phyloP scores from a whole-genome alignment of 352 stramenopile species.

The Pythium monospermum region DNA sequence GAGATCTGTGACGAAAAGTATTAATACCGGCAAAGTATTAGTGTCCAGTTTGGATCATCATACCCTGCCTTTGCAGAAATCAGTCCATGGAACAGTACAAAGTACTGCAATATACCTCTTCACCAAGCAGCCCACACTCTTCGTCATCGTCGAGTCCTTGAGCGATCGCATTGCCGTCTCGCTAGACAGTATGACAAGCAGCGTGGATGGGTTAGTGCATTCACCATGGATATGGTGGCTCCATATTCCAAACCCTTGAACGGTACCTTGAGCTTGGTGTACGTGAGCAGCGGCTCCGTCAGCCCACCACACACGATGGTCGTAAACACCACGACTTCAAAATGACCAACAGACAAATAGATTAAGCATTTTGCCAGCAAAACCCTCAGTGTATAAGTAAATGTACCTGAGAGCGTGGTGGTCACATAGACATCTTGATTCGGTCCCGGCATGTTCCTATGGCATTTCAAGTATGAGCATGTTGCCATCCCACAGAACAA shows the following conservation, averaged over 20 bases:
- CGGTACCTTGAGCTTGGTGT: slow-evolving; percentile 60
- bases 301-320: slow-evolving; percentile 93
- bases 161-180: slow-evolving; percentile 10
- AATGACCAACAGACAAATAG: not conserved
- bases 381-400: too few species aligned
- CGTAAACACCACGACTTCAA: slow-evolving; percentile 93
- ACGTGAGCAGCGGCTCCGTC: slow-evolving; percentile 86
- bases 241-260: slow-evolving; percentile 2
- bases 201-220: too few species aligned
- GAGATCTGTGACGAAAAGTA: slow-evolving; percentile 21
- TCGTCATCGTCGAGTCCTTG: slow-evolving; percentile 31
- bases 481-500: not conserved
- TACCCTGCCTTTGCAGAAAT: too few species aligned
- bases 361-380: not conserved
- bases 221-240: too few species aligned
- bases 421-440: slow-evolving; percentile 88
- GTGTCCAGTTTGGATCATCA: too few species aligned
- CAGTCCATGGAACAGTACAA: not conserved
- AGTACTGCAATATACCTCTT: slow-evolving; percentile 19
- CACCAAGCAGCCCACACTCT: slow-evolving; percentile 35
- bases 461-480: too few species aligned
- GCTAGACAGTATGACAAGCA: too few species aligned
- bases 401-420: slow-evolving; percentile 52
- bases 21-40: too few species aligned
- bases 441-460: slow-evolving; percentile 90